phyloP scores from a whole-genome alignment of 2,329 filamentous ascomycete genomes.

The Trichophaea hybrida region DNA sequence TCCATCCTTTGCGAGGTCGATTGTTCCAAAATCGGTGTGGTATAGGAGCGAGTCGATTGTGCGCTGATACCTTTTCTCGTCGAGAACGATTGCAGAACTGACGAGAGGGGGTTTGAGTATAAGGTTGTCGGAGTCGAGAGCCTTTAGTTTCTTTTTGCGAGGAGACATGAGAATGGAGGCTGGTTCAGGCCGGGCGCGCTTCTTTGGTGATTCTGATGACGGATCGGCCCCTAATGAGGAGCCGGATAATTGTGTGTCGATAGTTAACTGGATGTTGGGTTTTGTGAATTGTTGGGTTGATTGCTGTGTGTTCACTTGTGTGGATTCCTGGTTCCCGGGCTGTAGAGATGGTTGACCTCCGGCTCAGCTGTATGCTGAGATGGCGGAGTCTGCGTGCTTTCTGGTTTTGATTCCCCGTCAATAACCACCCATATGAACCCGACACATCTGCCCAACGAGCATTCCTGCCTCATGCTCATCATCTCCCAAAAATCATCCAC shows the following conservation, averaged over 20 bases:
- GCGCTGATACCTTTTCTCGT: slow-evolving; percentile 50
- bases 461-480: slow-evolving; percentile 94
- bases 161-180: slow-evolving; percentile 11
- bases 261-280: background rate
- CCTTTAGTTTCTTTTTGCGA: slow-evolving; percentile 31
- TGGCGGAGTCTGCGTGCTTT: background rate
- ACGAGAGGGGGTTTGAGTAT: slow-evolving; percentile 25
- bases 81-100: slow-evolving; percentile 37
- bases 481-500: slow-evolving; percentile 96
- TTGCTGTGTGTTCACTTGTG: too few relatives aligned
- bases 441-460: slow-evolving; percentile 77
- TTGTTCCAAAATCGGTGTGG: slow-evolving; percentile 56
- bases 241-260: background rate
- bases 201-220: slow-evolving; percentile 12
- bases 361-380: too few relatives aligned
- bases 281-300: too few relatives aligned
- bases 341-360: too few relatives aligned
- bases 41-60: slow-evolving; percentile 51
- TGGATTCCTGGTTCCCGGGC: too few relatives aligned
- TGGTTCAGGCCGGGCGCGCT: slow-evolving; percentile 11
- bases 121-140: slow-evolving; percentile 1
- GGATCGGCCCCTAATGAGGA: background rate
- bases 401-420: slow-evolving; percentile 27
- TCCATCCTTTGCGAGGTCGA: slow-evolving; percentile 41
- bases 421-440: slow-evolving; percentile 93